Conservation (phyloP, 495 filamentous ascomycete genomes). For the Neurospora sp. region DNA sequence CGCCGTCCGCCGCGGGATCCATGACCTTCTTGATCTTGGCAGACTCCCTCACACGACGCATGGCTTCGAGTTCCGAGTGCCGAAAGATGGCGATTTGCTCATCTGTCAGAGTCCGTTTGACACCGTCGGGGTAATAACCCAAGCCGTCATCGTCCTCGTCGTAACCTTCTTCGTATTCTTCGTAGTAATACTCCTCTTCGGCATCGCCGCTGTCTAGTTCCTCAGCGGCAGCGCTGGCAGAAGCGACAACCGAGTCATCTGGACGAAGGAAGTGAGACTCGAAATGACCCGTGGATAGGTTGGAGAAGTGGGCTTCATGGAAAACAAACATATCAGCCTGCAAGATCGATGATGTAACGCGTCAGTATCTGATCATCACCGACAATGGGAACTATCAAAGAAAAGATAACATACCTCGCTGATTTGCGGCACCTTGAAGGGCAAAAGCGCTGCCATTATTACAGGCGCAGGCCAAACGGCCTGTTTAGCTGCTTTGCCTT, state of each 20-base stretch:
- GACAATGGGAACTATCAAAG: background rate
- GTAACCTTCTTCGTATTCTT: slow-evolving; percentile 24
- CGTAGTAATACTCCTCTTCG: slow-evolving; percentile 1
- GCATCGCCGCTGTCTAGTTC: background rate
- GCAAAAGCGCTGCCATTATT: background rate
- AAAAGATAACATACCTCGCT: slow-evolving; percentile 36
- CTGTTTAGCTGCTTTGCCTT: background rate
- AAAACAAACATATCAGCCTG: slow-evolving; percentile 68
- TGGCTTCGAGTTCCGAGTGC: slow-evolving; percentile 71
- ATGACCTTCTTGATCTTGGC: slow-evolving; percentile 9
- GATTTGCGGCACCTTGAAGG: slow-evolving; percentile 26
- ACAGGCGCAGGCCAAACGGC: background rate
- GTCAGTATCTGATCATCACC: background rate
- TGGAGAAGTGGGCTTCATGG: slow-evolving; percentile 54
- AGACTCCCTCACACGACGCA: slow-evolving; percentile 43
- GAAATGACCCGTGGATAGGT: slow-evolving; percentile 35
- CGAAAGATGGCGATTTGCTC: slow-evolving; percentile 85
- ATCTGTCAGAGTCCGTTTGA: slow-evolving; percentile 85
- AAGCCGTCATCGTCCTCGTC: slow-evolving; percentile 52
- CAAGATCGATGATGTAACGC: slow-evolving; percentile 9
- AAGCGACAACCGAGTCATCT: slow-evolving; percentile 3
- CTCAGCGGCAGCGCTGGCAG: background rate
- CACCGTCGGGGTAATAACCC: slow-evolving; percentile 82
- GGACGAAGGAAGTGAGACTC: slow-evolving; percentile 33
- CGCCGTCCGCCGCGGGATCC: slow-evolving; percentile 5